These are phyloP conservation scores for Huntiella omanensis DNA, from an alignment of 2,329 filamentous ascomycete species.

Conservation along the genomic window DNA sequence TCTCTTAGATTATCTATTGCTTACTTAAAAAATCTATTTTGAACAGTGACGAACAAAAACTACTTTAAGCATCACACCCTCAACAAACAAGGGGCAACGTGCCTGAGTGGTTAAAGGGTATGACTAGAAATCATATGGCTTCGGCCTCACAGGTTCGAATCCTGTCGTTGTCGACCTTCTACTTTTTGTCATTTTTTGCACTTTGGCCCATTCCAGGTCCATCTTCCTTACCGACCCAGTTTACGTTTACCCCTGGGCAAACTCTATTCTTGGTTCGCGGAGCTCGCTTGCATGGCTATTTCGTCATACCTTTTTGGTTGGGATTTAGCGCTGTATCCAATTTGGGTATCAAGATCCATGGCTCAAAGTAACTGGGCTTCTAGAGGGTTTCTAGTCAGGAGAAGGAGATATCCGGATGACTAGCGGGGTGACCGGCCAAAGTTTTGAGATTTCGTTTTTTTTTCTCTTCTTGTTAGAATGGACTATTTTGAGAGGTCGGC, in stretches of 20 bases:
- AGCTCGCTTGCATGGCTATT: neutral
- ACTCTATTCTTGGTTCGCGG: no score
- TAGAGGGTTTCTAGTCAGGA: conserved; percentile 1
- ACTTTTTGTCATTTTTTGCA: neutral
- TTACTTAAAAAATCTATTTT: no score
- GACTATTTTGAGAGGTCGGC: no score
- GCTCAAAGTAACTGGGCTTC: neutral
- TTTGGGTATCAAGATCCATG: neutral
- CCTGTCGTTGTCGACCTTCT: conserved; percentile 8
- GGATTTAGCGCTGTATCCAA: neutral
- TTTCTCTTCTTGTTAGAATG: no score
- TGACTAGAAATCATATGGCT: conserved; percentile 11
- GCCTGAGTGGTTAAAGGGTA: conserved; percentile 12
- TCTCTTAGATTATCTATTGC: no score
- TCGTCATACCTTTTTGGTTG: neutral
- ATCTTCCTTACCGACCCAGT: no score
- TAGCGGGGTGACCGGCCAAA: no score
- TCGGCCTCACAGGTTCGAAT: conserved; percentile 11
- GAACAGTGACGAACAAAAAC: no score
- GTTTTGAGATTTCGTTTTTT: no score
- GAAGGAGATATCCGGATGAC: neutral
- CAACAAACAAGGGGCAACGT: conserved; percentile 3
- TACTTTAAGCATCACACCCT: no score
- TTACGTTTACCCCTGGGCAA: no score
- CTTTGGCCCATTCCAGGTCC: no score